Conservation (phyloP, 2,329 filamentous ascomycete genomes). For the Fusarium buharicum region DNA sequence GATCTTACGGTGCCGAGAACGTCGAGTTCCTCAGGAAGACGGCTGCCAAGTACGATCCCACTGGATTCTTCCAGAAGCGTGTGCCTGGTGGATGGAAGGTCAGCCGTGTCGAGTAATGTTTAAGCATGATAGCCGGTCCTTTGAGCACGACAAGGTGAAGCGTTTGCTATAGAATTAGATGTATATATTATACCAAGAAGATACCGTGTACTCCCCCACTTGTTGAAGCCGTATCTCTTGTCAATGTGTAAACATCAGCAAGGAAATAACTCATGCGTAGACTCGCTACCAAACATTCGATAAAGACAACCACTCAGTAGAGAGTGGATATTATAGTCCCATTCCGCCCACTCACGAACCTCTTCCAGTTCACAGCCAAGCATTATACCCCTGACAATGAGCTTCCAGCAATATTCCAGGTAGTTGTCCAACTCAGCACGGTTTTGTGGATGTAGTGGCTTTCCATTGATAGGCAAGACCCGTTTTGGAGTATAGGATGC, state of each 20-base stretch:
- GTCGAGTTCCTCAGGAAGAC: background rate
- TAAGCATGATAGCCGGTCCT: background rate
- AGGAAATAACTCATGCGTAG: accelerated
- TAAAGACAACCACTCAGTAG: too few relatives aligned
- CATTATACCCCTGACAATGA: slow-evolving; percentile 21
- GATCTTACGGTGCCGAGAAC: background rate
- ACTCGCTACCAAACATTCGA: background rate
- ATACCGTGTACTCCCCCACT: too few relatives aligned
- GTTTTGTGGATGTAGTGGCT: slow-evolving; percentile 4
- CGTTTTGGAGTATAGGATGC: slow-evolving; percentile 1
- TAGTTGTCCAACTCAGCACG: background rate
- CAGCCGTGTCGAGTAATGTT: background rate
- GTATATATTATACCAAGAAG: background rate
- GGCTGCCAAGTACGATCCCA: slow-evolving; percentile 3
- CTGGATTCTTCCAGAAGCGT: background rate
- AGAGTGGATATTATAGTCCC: too few relatives aligned
- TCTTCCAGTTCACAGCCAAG: slow-evolving; percentile 1
- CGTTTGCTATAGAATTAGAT: background rate
- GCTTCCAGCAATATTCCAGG: slow-evolving; percentile 24
- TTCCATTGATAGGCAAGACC: background rate
- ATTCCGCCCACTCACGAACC: too few relatives aligned
- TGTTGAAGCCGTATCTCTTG: too few relatives aligned
- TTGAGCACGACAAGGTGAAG: background rate
- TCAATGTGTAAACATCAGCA: too few relatives aligned
- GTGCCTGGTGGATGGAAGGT: background rate